These are phyloP conservation scores for Phytophthora sp. DNA, from an alignment of 352 stramenopile genomes.

Conservation along the genomic window DNA sequence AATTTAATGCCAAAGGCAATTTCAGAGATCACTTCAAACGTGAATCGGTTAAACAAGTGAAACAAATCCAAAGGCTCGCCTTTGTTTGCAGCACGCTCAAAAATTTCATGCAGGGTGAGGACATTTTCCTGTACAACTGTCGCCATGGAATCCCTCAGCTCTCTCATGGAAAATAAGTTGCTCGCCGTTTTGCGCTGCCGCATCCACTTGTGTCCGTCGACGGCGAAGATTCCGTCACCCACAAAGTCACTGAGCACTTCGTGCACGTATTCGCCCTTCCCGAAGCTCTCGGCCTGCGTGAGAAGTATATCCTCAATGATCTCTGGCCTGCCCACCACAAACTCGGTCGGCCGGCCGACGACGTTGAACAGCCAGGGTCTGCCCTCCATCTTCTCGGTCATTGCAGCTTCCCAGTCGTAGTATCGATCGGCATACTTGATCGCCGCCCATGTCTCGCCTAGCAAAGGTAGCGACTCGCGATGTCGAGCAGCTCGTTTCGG, in stretches of 20 bases:
- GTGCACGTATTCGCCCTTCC: slow-evolving; percentile 39
- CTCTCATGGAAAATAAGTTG: slow-evolving; percentile 49
- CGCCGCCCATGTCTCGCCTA: slow-evolving; percentile 25
- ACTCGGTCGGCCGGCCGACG: slow-evolving; percentile 19
- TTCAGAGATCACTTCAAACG: slow-evolving; percentile 54
- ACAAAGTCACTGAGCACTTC: slow-evolving; percentile 41
- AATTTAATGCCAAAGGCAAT: slow-evolving; percentile 48
- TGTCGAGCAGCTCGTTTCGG: slow-evolving; percentile 28
- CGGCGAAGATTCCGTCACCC: slow-evolving; percentile 44
- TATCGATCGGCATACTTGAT: slow-evolving; percentile 24
- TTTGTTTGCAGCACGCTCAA: slow-evolving; percentile 12
- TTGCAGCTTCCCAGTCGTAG: slow-evolving; percentile 38
- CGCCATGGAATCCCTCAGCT: slow-evolving; percentile 47
- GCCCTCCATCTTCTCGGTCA: slow-evolving; percentile 30
- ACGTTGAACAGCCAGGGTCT: slow-evolving; percentile 38
- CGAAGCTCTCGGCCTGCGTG: slow-evolving; percentile 43
- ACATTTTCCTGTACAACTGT: slow-evolving; percentile 32
- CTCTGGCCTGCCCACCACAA: slow-evolving; percentile 32
- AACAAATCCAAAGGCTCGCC: slow-evolving; percentile 36
- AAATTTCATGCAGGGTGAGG: slow-evolving; percentile 19
- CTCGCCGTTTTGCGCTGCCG: slow-evolving; percentile 60
- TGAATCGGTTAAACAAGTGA: slow-evolving; percentile 49
- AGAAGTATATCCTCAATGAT: slow-evolving; percentile 46
- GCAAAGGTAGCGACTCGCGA: slow-evolving; percentile 16
- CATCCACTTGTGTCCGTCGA: slow-evolving; percentile 45